Base-by-base conservation (phyloP, 495 filamentous ascomycete species). In the Penicillium cosmopolitanum region DNA sequence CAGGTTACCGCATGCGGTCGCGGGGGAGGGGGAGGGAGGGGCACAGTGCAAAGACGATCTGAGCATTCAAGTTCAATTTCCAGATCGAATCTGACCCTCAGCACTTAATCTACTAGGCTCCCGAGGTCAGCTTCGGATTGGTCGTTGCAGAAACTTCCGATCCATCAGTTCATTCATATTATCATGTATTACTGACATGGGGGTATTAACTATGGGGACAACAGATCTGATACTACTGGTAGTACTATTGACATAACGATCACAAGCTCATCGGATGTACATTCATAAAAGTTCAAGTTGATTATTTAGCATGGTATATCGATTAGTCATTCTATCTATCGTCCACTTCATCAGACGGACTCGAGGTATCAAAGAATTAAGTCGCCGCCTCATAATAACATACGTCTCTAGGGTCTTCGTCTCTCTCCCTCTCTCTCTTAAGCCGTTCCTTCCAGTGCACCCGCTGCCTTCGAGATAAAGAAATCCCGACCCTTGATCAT, bases 401-500 rank as follows among this genome's bases (percentile, higher is more conserved):
- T 23, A 50, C 9, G 16, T 9, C 10, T 48, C 13, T 7, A 48
- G 43, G 5, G 10, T 21, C 1, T 16, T 18, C 42, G 19, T 21
- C 42, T 44, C 42, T 44, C 5, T n/a, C 1, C 11, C 36, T 2
- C 11, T 10, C 35, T 8, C 4, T 23, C 38, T 40, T 56, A 69
- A 23, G 51, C 46, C 38, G 60, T 66, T 19, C 66, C 68, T 19
- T 51, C 55, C 13, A 71, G 11, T 2, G 19, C 13, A 10, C n/a
- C 12, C 13, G 54, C 28, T 18, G 73, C 73, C 65, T 74, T 74
- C 9, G 58, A 59, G 16, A 75, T 61, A 18, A 80, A 74, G 34
- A 64, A 76, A 42, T 74, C 71, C 56, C 64, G 72, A 40, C 76
- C 74, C 72, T 87, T 87, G 57, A 77, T 34, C 46, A 73, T 73